phyloP scores from a whole-genome alignment of 805 yeast genomes.

The Pichia deserticola region DNA sequence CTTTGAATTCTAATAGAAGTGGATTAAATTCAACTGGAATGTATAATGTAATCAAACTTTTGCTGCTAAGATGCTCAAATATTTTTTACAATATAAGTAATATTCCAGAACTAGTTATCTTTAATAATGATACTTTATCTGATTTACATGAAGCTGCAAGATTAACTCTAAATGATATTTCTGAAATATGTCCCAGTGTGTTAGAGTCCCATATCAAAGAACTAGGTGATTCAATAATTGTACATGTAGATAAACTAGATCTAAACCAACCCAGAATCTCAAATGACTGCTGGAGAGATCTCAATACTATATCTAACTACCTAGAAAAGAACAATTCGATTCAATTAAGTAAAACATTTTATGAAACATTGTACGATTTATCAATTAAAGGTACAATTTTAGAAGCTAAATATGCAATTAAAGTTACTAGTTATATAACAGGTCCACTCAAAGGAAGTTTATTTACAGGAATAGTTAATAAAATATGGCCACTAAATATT shows the following conservation, averaged over 20 bases:
- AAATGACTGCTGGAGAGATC: slow-evolving; percentile 29
- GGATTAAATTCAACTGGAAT: slow-evolving; percentile 41
- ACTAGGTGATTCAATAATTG: slow-evolving; percentile 29
- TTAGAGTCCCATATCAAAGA: slow-evolving; percentile 52
- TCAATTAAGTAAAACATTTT: slow-evolving; percentile 35
- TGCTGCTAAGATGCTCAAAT: slow-evolving; percentile 55
- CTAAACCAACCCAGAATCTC: not conserved
- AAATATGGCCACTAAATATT: slow-evolving; percentile 45
- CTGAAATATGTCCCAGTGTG: slow-evolving; percentile 54
- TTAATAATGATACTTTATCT: slow-evolving; percentile 30
- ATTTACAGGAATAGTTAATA: slow-evolving; percentile 32
- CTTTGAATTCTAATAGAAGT: slow-evolving; percentile 17
- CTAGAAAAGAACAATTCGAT: slow-evolving; percentile 23
- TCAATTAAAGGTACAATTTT: slow-evolving; percentile 46
- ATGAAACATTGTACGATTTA: slow-evolving; percentile 37
- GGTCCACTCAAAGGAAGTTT: slow-evolving; percentile 31
- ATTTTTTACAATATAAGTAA: slow-evolving; percentile 61
- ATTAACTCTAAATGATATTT: slow-evolving; percentile 50
- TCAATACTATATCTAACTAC: slow-evolving; percentile 57
- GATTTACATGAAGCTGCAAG: slow-evolving; percentile 34
- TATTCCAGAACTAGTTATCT: slow-evolving; percentile 44
- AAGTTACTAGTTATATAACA: slow-evolving; percentile 43
- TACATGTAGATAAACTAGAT: not conserved
- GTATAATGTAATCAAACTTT: slow-evolving; percentile 44
- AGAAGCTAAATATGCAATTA: slow-evolving; percentile 61